These are phyloP conservation scores for Pisolithus microcarpus DNA, from an alignment of 768 basidiomycete species.

Conservation along the genomic window DNA sequence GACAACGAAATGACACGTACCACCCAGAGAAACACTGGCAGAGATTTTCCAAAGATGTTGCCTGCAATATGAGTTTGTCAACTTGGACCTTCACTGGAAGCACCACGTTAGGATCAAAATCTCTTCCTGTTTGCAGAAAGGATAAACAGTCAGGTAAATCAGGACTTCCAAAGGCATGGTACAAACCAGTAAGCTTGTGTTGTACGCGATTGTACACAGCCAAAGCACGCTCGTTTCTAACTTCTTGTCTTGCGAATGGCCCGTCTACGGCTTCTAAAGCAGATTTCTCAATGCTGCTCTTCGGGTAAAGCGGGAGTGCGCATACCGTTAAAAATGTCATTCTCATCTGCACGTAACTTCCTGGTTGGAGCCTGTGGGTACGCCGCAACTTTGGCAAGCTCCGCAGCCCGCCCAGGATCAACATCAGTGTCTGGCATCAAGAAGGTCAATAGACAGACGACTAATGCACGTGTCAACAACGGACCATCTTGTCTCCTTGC, in stretches of 20 bases:
- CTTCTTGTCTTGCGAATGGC: slow-evolving; percentile 64
- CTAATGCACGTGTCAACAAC: slow-evolving; percentile 4
- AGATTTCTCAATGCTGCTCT: slow-evolving; percentile 1
- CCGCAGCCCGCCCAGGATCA: slow-evolving; percentile 49
- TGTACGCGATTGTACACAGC: slow-evolving; percentile 93
- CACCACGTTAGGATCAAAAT: slow-evolving; percentile 80
- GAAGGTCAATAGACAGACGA: not conserved
- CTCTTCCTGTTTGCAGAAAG: slow-evolving; percentile 51
- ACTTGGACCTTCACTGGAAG: slow-evolving; percentile 81
- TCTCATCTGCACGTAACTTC: slow-evolving; percentile 85
- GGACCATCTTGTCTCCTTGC: slow-evolving; percentile 61
- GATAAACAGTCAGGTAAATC: not conserved
- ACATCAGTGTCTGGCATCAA: slow-evolving; percentile 32
- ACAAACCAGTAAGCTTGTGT: slow-evolving; percentile 83
- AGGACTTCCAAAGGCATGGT: not conserved
- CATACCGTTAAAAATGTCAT: slow-evolving; percentile 86
- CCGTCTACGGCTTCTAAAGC: slow-evolving; percentile 39
- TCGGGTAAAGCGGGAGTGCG: not conserved
- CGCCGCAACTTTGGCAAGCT: slow-evolving; percentile 58
- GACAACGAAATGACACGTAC: slow-evolving; percentile 29
- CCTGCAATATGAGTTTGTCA: slow-evolving; percentile 87
- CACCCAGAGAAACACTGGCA: slow-evolving; percentile 97
- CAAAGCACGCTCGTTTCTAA: slow-evolving; percentile 85
- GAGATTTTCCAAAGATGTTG: slow-evolving; percentile 89
- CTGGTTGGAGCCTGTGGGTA: slow-evolving; percentile 76